These are phyloP conservation scores for Rhizoclosmatium globosum DNA, from an alignment of 192 early-diverging fungal genomes.

Conservation along the genomic window DNA sequence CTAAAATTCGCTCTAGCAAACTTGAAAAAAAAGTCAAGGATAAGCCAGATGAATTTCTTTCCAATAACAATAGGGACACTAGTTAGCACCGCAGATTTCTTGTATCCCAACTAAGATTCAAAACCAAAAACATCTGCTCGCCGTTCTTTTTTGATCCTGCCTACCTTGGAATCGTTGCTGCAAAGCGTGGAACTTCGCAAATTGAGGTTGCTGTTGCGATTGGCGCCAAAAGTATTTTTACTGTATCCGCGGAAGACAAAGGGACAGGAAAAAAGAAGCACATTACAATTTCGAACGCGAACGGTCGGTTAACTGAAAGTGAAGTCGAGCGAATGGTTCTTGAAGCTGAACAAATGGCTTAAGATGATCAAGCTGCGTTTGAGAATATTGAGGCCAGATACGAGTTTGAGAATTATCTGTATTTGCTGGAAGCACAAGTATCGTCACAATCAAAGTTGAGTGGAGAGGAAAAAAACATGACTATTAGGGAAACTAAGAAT, in stretches of 20 bases:
- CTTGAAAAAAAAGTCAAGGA: too few species aligned
- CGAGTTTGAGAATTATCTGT: constrained; percentile 89
- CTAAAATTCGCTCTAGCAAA: too few species aligned
- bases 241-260: constrained; percentile 92
- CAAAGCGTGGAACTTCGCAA: constrained; percentile 91
- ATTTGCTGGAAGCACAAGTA: constrained; percentile 88
- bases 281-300: constrained; percentile 96
- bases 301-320: constrained; percentile 85
- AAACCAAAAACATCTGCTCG: too few species aligned
- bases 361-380: constrained; percentile 89
- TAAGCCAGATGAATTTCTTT: too few species aligned
- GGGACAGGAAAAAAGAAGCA: constrained; percentile 88
- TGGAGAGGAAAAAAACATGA: constrained; percentile 90
- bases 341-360: constrained; percentile 91
- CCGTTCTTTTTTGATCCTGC: too few species aligned
- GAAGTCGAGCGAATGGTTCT: constrained; percentile 94
- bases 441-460: too few species aligned
- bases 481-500: constrained; percentile 83
- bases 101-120: too few species aligned
- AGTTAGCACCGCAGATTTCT: too few species aligned
- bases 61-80: too few species aligned
- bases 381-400: constrained; percentile 83
- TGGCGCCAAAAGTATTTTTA: constrained; percentile 92
- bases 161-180: constrained; percentile 91
- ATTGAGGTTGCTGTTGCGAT: constrained; percentile 94